These are phyloP conservation scores for Aspergillus sp. DNA, from an alignment of 2,329 filamentous ascomycete genomes.

Conservation along the genomic window DNA sequence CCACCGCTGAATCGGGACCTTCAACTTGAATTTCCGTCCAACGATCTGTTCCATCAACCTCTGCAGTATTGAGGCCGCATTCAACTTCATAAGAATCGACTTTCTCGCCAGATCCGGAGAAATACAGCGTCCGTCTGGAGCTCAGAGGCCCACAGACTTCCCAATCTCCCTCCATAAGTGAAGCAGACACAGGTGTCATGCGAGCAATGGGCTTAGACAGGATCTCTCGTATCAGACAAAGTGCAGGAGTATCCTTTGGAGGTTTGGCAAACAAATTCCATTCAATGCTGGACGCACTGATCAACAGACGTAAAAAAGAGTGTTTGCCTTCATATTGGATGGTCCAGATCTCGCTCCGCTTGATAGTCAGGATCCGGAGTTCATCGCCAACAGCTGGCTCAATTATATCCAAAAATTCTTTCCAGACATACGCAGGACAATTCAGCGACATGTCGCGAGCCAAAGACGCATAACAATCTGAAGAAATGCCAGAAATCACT, in stretches of 20 bases:
- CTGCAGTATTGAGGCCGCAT: conserved; percentile 42
- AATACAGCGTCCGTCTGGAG: conserved; percentile 34
- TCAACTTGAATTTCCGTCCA: conserved; percentile 48
- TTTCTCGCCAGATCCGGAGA: conserved; percentile 38
- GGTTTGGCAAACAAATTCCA: conserved; percentile 56
- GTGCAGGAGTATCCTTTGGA: conserved; percentile 38
- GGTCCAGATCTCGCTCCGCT: conserved; percentile 36
- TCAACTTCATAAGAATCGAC: conserved; percentile 43
- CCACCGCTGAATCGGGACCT: conserved; percentile 30
- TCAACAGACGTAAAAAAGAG: conserved; percentile 30
- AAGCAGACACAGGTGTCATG: conserved; percentile 40
- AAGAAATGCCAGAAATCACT: conserved; percentile 33
- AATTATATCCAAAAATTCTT: conserved; percentile 36
- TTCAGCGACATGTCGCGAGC: conserved; percentile 14
- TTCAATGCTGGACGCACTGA: conserved; percentile 29
- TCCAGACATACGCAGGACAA: conserved; percentile 31
- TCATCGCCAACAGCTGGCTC: conserved; percentile 27
- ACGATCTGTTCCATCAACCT: conserved; percentile 46
- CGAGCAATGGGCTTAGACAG: conserved; percentile 51
- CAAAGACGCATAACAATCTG: conserved; percentile 26
- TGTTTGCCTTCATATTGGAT: conserved; percentile 31
- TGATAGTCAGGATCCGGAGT: conserved; percentile 33
- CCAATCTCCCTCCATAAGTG: conserved; percentile 47
- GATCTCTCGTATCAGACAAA: conserved; percentile 45
- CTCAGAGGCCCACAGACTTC: conserved; percentile 46